A percentile compares a stretch with the other conserved stretches of the same genome.
Conservation (phyloP, 2,329 filamentous ascomycete genomes). For the Diaporthe aspalathi region DNA sequence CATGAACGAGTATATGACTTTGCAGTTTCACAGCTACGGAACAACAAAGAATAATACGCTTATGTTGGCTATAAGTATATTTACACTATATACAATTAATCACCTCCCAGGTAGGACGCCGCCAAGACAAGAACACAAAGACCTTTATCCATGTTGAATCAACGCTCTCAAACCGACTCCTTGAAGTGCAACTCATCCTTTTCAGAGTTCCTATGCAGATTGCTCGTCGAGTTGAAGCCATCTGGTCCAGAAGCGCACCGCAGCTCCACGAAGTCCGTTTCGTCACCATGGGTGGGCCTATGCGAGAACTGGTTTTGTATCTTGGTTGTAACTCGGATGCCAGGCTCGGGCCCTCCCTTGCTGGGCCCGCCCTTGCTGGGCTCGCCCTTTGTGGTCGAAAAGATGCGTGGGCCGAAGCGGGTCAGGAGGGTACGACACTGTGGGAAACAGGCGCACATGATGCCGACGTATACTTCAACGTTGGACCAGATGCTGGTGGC, state of each 20-base stretch:
- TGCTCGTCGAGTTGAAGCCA: constrained; percentile 16
- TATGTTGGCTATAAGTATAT: neutral
- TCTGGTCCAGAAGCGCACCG: neutral
- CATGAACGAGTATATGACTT: neutral
- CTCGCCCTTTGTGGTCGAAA: neutral
- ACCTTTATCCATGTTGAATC: neutral
- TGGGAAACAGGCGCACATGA: constrained; percentile 27
- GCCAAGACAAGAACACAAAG: neutral
- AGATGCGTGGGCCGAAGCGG: constrained; percentile 8
- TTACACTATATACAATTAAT: neutral
- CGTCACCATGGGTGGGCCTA: neutral
- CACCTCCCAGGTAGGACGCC: neutral
- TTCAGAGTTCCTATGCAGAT: neutral
- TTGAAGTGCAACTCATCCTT: neutral
- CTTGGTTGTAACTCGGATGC: constrained; percentile 24
- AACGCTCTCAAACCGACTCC: constrained; percentile 15
- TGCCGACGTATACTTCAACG: constrained; percentile 23
- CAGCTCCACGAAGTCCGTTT: constrained; percentile 17
- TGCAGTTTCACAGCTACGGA: neutral
- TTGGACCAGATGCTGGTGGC: constrained; percentile 26
- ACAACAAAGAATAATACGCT: neutral
- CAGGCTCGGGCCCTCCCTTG: neutral
- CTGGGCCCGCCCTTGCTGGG: neutral
- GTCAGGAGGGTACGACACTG: constrained; percentile 26
- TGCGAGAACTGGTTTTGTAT: constrained; percentile 8